phyloP scores from a whole-genome alignment of 1,284 basidiomycete species.

The Rhodotorula sp. region DNA sequence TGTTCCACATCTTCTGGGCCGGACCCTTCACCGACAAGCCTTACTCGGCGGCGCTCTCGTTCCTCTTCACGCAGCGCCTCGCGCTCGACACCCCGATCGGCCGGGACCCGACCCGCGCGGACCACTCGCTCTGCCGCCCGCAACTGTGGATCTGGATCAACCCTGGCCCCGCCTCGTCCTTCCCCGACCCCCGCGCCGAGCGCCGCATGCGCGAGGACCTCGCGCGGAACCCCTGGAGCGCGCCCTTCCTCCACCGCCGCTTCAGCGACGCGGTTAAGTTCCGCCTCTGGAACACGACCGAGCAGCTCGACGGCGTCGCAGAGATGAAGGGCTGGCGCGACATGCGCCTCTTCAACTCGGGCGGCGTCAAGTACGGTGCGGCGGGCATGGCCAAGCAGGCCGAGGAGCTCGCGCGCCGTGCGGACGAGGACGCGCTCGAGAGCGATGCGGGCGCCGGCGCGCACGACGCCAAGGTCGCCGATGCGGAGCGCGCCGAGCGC shows the following conservation, averaged over 20 bases:
- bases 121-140: slow-evolving; percentile 61
- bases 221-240: slow-evolving; percentile 75
- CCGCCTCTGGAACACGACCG: slow-evolving; percentile 87
- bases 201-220: slow-evolving; percentile 69
- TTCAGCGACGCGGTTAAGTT: slow-evolving; percentile 80
- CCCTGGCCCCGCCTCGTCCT: slow-evolving; percentile 64
- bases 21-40: slow-evolving; percentile 82
- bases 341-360: slow-evolving; percentile 71
- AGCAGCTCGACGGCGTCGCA: slow-evolving; percentile 75
- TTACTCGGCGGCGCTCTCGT: slow-evolving; percentile 73
- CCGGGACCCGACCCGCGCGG: slow-evolving; percentile 42
- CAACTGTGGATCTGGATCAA: slow-evolving; percentile 90
- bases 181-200: slow-evolving; percentile 70
- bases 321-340: slow-evolving; percentile 77
- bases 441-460: slow-evolving; percentile 36
- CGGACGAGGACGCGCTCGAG: slow-evolving; percentile 24
- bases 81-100: slow-evolving; percentile 57
- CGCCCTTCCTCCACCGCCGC: slow-evolving; percentile 76
- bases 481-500: slow-evolving; percentile 21
- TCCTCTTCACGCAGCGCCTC: slow-evolving; percentile 79
- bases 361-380: slow-evolving; percentile 62
- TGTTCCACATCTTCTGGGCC: slow-evolving; percentile 86
- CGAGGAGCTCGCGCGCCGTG: slow-evolving; percentile 16
- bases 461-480: slow-evolving; percentile 39
- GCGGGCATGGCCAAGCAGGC: slow-evolving; percentile 19